phyloP scores from a whole-genome alignment of 371 early-diverging fungal genomes.

The Furculomyces boomerangus region DNA sequence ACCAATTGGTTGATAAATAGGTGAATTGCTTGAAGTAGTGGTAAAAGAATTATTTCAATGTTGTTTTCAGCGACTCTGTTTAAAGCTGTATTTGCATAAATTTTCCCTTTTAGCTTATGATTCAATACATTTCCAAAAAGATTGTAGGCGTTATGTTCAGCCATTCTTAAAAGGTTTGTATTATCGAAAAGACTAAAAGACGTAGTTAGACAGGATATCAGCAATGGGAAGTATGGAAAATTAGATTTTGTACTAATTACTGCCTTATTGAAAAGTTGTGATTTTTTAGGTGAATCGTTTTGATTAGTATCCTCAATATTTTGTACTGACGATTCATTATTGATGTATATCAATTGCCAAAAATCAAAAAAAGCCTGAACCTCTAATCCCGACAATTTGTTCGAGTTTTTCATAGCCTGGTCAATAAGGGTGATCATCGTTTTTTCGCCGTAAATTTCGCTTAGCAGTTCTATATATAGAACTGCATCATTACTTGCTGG shows the following conservation, averaged over 20 bases:
- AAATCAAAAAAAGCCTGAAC: background rate
- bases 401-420: background rate
- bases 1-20: background rate
- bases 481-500: background rate
- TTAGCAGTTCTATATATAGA: background rate
- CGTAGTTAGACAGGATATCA: background rate
- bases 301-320: background rate
- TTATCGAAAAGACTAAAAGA: background rate
- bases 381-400: too few species aligned
- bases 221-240: background rate
- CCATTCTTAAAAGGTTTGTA: background rate
- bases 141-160: background rate
- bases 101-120: background rate
- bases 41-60: background rate
- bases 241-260: background rate
- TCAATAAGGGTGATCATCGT: background rate
- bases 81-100: too few species aligned
- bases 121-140: background rate
- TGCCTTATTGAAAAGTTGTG: background rate
- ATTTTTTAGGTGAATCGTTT: background rate
- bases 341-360: background rate
- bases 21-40: background rate
- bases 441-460: background rate
- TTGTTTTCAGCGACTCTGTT: too few species aligned
- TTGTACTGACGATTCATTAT: background rate